Evolutionary conservation across 2,329 filamentous ascomycete genomes (phyloP), one percentile per base, ranked within the genome.

Genomic region (Seiridium unicorne): DNA sequence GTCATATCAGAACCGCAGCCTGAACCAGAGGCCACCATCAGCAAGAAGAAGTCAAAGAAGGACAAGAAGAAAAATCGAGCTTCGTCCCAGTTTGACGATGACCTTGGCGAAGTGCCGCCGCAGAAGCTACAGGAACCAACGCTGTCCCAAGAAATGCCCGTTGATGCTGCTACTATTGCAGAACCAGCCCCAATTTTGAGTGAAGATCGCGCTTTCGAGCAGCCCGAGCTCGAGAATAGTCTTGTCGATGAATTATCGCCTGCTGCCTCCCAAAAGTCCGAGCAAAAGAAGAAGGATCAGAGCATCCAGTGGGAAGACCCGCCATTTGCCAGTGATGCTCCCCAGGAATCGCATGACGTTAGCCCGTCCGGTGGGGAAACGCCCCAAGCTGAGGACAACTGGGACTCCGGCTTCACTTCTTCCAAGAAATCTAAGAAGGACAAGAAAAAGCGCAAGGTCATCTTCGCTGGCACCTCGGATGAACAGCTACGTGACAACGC

Each of bases 391-490:
- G 32, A 57, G 38, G 44, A 46, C 9, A 31, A 46, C 54, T 31
- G 8, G 32, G 26, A 35, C 26, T 6, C 26, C 13, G 40, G 13
- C 42, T 46, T 35, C 54, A 44, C 38, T 42, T 53, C 47, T 18
- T 35, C 38, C 48, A 67, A 68, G 44, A 68, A 68, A 57, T 55
- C 54, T n/a, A 67, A 69, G 62, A 68, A 68, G 60, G 62, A 59
- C 32, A 59, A 62, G 48, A 60, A 62, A 54, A 55, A 40, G 34
- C 51, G 48, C 36, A 48, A 61, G 46, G 26, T 56, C 32, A n/a
- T 56, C 1, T 18, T 31, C 8, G 31, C 26, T 31, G 36, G 35
- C 51, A 44, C 51, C 13, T 55, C 51, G 5, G 51, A 44, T 4
- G 51, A 55, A 18, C 36, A 42, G 10, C 18, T 13, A 13, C 36